Conservation (phyloP, 306 rosid species). For the Cicer cuneatum region DNA sequence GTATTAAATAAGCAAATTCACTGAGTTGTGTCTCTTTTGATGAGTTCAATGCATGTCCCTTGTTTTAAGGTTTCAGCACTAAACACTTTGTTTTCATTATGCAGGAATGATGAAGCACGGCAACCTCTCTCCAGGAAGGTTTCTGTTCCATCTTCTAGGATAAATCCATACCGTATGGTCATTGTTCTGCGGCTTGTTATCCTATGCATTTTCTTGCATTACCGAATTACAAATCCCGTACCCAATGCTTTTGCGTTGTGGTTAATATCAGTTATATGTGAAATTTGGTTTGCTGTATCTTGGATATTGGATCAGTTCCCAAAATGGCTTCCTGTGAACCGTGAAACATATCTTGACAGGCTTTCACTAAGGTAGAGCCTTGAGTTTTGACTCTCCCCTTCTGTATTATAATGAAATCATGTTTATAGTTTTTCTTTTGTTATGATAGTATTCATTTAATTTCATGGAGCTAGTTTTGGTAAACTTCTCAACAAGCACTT, state of each 20-base stretch:
- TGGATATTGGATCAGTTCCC: conserved; percentile 99
- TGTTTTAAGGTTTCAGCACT: conserved; percentile 18
- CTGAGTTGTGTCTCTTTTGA: neutral
- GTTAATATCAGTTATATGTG: conserved; percentile 93
- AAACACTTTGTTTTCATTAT: conserved; percentile 21
- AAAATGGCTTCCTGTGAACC: conserved; percentile 98
- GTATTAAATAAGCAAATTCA: neutral
- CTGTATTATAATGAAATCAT: neutral
- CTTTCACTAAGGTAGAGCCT: conserved; percentile 74
- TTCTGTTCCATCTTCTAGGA: conserved; percentile 87
- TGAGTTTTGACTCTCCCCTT: neutral
- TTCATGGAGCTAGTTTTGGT: neutral
- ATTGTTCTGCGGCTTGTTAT: conserved; percentile 86
- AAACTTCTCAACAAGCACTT: neutral
- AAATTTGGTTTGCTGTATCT: conserved; percentile 96
- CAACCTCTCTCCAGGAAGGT: conserved; percentile 98
- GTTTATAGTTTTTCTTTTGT: conserved; percentile 8
- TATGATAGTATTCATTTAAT: neutral
- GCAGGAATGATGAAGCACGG: conserved; percentile 94
- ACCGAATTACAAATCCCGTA: conserved; percentile 93
- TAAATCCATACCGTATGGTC: conserved; percentile 94
- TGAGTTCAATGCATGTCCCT: conserved; percentile 4
- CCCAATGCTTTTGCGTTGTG: conserved; percentile 84
- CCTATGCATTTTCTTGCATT: conserved; percentile 85
- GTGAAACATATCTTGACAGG: conserved; percentile 96